phyloP scores from a whole-genome alignment of 257 asterid species.

The Primulina tabacum region DNA sequence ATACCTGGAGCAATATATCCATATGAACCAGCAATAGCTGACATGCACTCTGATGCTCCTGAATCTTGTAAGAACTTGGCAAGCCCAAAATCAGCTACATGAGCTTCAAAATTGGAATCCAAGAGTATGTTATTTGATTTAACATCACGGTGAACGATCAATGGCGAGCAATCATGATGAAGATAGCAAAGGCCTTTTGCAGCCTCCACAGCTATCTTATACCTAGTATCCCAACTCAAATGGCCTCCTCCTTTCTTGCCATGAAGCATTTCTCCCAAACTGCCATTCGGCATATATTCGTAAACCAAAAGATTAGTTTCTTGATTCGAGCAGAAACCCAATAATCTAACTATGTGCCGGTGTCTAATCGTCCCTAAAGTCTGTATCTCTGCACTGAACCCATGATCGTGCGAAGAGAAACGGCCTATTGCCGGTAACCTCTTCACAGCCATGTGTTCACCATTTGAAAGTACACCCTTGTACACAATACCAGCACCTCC shows the following conservation, averaged over 20 bases:
- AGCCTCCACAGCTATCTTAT: slow-evolving; percentile 80
- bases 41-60: slow-evolving; percentile 94
- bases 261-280: slow-evolving; percentile 89
- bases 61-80: slow-evolving; percentile 97
- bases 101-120: slow-evolving; percentile 85
- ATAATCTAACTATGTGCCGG: slow-evolving; percentile 78
- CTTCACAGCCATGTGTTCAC: slow-evolving; percentile 83
- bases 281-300: slow-evolving; percentile 96
- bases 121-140: slow-evolving; percentile 85
- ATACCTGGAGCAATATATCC: slow-evolving; percentile 98
- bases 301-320: slow-evolving; percentile 87
- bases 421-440: slow-evolving; percentile 80
- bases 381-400: slow-evolving; percentile 94
- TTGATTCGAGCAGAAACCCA: slow-evolving; percentile 89
- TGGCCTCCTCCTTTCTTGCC: slow-evolving; percentile 98
- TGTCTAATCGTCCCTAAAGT: slow-evolving; percentile 94
- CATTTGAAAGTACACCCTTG: slow-evolving; percentile 74
- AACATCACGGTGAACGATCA: slow-evolving; percentile 91
- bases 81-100: slow-evolving; percentile 96
- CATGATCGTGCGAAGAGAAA: slow-evolving; percentile 91
- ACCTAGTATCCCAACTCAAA: slow-evolving; percentile 88
- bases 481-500: slow-evolving; percentile 97
- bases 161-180: slow-evolving; percentile 92
- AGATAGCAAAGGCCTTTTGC: slow-evolving; percentile 98
- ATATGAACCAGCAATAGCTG: slow-evolving; percentile 98